phyloP scores from a whole-genome alignment of 495 filamentous ascomycete species.

The Aspergillus saccharolyticus region DNA sequence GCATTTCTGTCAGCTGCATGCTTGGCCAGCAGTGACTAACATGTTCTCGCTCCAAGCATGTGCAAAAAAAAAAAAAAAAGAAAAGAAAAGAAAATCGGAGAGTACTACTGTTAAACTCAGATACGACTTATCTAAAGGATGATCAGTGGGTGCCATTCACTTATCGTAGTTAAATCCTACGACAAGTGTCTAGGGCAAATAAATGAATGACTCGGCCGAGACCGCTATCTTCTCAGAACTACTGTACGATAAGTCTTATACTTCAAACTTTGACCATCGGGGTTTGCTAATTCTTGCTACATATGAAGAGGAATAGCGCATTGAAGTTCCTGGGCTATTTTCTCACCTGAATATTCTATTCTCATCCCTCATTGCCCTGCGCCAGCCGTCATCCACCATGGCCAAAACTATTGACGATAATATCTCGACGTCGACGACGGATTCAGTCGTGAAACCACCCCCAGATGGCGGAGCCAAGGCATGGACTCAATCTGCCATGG shows the following conservation, averaged over 20 bases:
- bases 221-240: neutral
- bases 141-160: no score
- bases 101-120: no score
- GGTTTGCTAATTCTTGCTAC: no score
- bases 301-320: neutral
- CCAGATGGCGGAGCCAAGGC: constrained; percentile 52
- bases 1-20: neutral
- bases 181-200: neutral
- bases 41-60: no score
- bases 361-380: neutral
- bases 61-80: no score
- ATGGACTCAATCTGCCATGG: constrained; percentile 59
- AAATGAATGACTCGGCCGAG: neutral
- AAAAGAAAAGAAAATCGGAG: no score
- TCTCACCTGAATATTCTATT: no score
- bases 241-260: neutral
- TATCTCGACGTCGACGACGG: neutral
- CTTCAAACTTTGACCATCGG: no score
- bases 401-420: neutral
- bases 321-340: neutral
- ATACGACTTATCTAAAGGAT: no score
- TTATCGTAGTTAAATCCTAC: neutral
- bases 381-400: neutral
- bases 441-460: neutral
- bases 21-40: neutral